phyloP scores from a whole-genome alignment of 768 basidiomycete species.

The Suillus decipiens region DNA sequence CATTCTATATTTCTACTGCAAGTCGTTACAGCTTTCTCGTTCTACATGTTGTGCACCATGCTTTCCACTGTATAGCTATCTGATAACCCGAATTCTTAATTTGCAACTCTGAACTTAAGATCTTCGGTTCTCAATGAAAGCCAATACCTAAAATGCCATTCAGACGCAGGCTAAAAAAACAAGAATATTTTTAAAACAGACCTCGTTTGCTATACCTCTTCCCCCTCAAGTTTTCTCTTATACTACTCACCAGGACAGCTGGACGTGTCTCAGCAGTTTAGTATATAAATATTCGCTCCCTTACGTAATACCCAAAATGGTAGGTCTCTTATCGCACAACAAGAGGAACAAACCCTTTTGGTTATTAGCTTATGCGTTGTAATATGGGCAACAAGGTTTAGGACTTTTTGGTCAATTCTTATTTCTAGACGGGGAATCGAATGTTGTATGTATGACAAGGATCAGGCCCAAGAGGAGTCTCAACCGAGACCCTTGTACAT shows the following conservation, averaged over 20 bases:
- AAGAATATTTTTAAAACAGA: too few relatives aligned
- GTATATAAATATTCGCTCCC: too few relatives aligned
- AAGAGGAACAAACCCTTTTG: background rate
- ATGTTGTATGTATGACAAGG: conserved; percentile 22
- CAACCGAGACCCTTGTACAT: background rate
- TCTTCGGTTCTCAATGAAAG: background rate
- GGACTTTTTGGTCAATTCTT: background rate
- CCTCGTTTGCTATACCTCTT: too few relatives aligned
- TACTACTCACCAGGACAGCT: too few relatives aligned
- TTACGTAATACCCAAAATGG: too few relatives aligned
- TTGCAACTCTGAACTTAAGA: background rate
- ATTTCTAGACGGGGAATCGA: background rate
- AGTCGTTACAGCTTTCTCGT: too few relatives aligned
- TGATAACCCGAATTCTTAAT: background rate
- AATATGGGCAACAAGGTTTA: background rate
- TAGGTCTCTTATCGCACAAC: background rate
- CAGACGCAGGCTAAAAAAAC: too few relatives aligned
- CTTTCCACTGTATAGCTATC: background rate
- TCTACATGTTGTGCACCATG: background rate
- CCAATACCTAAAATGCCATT: background rate
- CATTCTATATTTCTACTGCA: background rate
- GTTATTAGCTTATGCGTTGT: conserved; percentile 18
- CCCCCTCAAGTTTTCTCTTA: too few relatives aligned
- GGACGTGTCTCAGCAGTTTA: too few relatives aligned
- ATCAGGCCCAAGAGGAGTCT: background rate